phyloP scores from a whole-genome alignment of 257 asterid species.

The Oldenlandia corymbosa region DNA sequence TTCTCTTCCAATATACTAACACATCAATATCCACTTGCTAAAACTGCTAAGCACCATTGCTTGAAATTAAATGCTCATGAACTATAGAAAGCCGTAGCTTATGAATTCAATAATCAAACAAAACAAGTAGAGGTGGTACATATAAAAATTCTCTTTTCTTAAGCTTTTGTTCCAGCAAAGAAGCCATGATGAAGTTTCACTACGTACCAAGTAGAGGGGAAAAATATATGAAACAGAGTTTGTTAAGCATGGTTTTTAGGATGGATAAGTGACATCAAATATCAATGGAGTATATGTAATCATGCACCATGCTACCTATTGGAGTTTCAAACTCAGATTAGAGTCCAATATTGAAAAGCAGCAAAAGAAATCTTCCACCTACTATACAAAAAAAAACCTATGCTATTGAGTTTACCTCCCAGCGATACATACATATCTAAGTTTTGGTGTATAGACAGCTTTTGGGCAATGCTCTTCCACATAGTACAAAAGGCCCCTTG shows the following conservation, averaged over 20 bases:
- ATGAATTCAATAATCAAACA: not conserved
- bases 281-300: not conserved
- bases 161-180: not conserved
- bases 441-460: constrained; percentile 73
- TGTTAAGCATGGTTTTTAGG: no score
- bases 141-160: not conserved
- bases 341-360: no score
- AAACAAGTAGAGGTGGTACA: not conserved
- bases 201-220: not conserved
- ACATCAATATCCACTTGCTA: not conserved
- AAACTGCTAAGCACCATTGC: not conserved
- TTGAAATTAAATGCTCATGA: not conserved
- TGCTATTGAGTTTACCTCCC: constrained; percentile 58
- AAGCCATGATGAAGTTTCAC: no score
- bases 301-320: not conserved
- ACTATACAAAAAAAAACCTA: constrained; percentile 1
- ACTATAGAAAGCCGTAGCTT: not conserved
- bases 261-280: not conserved
- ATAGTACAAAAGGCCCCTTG: constrained; percentile 86
- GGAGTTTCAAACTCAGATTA: no score
- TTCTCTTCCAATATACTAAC: not conserved
- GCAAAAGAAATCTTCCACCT: no score
- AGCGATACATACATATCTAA: constrained; percentile 85
- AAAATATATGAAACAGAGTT: not conserved
- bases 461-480: constrained; percentile 72